A percentile compares a stretch with the other conserved stretches of the same genome.
These are phyloP conservation scores for Quercus gilva DNA, from an alignment of 306 rosid species.

Conservation along the genomic window DNA sequence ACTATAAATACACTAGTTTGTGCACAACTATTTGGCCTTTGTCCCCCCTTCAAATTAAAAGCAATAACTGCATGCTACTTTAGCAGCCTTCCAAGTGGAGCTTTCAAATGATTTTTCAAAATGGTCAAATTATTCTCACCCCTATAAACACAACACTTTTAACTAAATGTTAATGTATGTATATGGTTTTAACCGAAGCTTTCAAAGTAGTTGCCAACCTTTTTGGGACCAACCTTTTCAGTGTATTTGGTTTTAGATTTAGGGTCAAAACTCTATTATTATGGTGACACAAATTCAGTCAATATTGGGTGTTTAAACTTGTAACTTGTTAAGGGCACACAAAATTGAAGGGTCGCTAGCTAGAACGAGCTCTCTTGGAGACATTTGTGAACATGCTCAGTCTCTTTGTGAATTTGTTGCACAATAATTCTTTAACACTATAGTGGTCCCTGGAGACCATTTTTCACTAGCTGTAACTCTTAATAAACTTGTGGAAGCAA, in stretches of 20 bases:
- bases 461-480: not conserved
- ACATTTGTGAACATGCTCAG: not conserved
- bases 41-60: conserved; percentile 16
- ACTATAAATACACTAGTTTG: conserved; percentile 7
- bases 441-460: not conserved
- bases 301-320: not conserved
- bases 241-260: not conserved
- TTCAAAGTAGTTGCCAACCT: not conserved
- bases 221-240: not conserved
- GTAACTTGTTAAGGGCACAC: too few relatives aligned
- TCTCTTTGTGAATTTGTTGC: not conserved
- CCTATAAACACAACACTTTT: not conserved
- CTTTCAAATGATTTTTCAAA: not conserved
- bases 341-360: not conserved
- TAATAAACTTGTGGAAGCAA: not conserved
- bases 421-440: not conserved
- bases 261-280: not conserved
- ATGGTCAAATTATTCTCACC: not conserved
- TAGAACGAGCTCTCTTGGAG: not conserved
- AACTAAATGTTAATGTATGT: not conserved
- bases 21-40: conserved; percentile 14
- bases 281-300: not conserved
- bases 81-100: conserved; percentile 28
- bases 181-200: not conserved
- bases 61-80: conserved; percentile 17